Conservation (phyloP, 306 rosid species). For the Sesbania bispinosa region DNA sequence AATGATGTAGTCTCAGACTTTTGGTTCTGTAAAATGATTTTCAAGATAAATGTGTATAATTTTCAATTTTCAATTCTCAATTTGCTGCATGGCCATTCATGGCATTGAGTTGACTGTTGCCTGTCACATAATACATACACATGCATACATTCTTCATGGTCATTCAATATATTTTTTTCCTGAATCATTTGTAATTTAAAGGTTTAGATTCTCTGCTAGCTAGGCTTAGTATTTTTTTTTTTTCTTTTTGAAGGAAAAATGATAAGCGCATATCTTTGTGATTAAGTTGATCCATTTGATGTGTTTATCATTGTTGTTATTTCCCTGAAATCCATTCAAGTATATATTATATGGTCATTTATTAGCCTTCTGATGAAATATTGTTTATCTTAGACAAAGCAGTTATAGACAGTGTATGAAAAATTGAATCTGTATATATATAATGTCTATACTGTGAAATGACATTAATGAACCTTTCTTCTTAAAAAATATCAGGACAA, state of each 20-base stretch:
- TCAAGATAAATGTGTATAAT: not conserved
- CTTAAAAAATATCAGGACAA: conserved; percentile 49
- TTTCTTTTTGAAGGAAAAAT: not conserved
- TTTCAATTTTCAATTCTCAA: no score
- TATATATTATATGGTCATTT: not conserved
- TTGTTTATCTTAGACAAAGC: conserved; percentile 3
- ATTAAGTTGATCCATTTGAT: not conserved
- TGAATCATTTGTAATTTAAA: not conserved
- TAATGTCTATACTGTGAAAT: conserved; percentile 7
- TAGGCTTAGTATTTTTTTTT: not conserved
- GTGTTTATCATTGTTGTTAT: not conserved
- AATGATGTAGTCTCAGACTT: not conserved
- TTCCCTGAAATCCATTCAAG: not conserved
- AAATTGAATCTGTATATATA: not conserved
- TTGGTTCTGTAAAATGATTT: not conserved
- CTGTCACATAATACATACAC: not conserved
- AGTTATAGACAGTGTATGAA: not conserved
- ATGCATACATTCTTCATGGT: no score
- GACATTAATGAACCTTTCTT: not conserved
- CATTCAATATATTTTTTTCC: not conserved
- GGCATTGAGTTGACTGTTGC: not conserved
- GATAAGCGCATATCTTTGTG: no score
- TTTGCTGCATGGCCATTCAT: not conserved
- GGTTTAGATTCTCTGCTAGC: not conserved
- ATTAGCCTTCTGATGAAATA: not conserved